Base-by-base conservation (phyloP, 1,139 yeast species). In the Lodderomyces orthopsilosis region DNA sequence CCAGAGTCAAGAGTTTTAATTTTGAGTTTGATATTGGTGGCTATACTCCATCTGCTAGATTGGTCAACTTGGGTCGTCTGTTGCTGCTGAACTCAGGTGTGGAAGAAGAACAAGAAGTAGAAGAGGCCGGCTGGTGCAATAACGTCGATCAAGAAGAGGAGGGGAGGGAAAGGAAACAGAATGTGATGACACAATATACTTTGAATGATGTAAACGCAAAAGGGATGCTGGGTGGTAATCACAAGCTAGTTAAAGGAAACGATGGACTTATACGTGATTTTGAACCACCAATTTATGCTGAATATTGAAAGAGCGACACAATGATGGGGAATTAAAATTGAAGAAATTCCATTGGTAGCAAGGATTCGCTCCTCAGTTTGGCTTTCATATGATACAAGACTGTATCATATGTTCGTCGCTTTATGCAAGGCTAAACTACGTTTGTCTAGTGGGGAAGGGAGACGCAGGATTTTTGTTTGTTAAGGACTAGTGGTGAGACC, bases 11-110 rank as follows among this genome's bases (percentile, higher is more conserved):
- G 13, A 24, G 30, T 22, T 22, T 36, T 12, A 37, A 38, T 12
- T 38, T 38, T 30, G 35, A 21, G 4, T 28, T 19, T 21, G 40
- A 38, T 30, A 28, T 27, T 19, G 24, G 6, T 30, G 40, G 40
- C 3, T 10, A 17, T 18, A 27, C 40, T 18, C 33, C 40, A 5
- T 19, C 35, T n/a, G 35, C 12, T 21, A 18, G 35, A n/a, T 38
- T 38, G 15, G 32, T 19, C 8, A 38, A 27, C 21, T 38, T 38
- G 24, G 14, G 35, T 21, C 23, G 26, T 12, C 8, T 6, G 7
- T 27, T 27, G 32, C 7, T 30, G 34, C 12, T 30, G 19, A 30
- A 10, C 14, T 12, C 4, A 15, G 32, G 17, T 12, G 4, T n/a
- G 7, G 12, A 8, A 15, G 34, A 30, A 17, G 19, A 15, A 13